These are phyloP conservation scores for Irpex lacteus DNA, from an alignment of 1,284 basidiomycete species.

Conservation along the genomic window DNA sequence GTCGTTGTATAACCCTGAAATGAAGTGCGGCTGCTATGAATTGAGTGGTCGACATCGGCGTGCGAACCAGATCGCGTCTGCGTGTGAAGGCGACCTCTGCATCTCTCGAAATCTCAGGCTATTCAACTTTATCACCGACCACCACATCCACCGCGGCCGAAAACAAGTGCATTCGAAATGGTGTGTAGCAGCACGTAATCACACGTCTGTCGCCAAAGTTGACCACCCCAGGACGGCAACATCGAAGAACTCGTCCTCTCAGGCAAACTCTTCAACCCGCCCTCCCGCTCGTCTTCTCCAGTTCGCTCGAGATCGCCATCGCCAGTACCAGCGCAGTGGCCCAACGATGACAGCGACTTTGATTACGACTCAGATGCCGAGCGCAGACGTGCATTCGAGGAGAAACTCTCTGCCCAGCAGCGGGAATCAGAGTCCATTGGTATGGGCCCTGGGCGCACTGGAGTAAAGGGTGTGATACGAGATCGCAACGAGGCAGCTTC, in stretches of 20 bases:
- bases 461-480: conserved; percentile 81
- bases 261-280: conserved; percentile 66
- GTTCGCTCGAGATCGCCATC: conserved; percentile 54
- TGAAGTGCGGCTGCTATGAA: too few relatives aligned
- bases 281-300: conserved; percentile 40
- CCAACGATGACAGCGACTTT: conserved; percentile 34
- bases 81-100: background rate
- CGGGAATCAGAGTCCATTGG: conserved; percentile 53
- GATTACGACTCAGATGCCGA: conserved; percentile 48
- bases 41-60: background rate
- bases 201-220: background rate
- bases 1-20: background rate
- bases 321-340: conserved; percentile 27
- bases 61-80: background rate
- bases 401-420: conserved; percentile 23
- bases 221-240: conserved; percentile 23
- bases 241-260: conserved; percentile 77
- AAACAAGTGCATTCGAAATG: background rate
- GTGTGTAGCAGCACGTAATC: background rate
- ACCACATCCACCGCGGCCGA: background rate
- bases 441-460: conserved; percentile 81
- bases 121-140: background rate
- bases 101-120: background rate
- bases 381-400: conserved; percentile 24
- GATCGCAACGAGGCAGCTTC: conserved; percentile 69